These are phyloP conservation scores for Wickerhamomyces hampshirensis DNA, from an alignment of 805 yeast genomes.

Conservation along the genomic window DNA sequence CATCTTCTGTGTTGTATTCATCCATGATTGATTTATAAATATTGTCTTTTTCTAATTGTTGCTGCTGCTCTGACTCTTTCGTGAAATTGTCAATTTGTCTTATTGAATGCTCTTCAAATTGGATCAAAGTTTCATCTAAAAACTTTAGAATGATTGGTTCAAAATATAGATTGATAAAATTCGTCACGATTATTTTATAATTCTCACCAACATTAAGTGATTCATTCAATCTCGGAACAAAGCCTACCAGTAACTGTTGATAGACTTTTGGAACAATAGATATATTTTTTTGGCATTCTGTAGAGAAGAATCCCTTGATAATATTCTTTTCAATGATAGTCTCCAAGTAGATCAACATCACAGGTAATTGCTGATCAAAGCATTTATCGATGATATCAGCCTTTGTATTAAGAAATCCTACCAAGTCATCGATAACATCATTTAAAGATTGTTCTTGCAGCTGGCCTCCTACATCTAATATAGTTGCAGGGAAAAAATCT, in stretches of 20 bases:
- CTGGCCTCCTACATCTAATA: constrained; percentile 21
- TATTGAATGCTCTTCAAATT: constrained; percentile 26
- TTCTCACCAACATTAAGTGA: constrained; percentile 33
- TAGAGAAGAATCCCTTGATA: constrained; percentile 22
- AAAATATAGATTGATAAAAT: constrained; percentile 33
- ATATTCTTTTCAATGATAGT: constrained; percentile 33
- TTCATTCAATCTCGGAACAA: constrained; percentile 32
- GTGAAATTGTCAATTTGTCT: constrained; percentile 25
- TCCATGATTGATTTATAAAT: constrained; percentile 36
- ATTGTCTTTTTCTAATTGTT: constrained; percentile 37
- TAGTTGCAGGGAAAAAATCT: constrained; percentile 26
- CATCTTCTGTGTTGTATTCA: constrained; percentile 32
- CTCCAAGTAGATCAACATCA: constrained; percentile 34
- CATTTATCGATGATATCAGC: constrained; percentile 33
- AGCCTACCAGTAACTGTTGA: constrained; percentile 20
- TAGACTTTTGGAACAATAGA: constrained; percentile 30
- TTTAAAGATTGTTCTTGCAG: constrained; percentile 21
- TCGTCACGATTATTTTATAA: constrained; percentile 26
- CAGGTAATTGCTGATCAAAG: constrained; percentile 35
- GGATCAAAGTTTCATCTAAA: constrained; percentile 26
- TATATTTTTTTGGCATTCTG: constrained; percentile 23
- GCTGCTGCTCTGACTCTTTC: constrained; percentile 24
- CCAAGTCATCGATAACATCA: constrained; percentile 24
- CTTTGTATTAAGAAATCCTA: constrained; percentile 30
- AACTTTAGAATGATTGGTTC: constrained; percentile 31